Conservation (phyloP, 2,329 filamentous ascomycete species). For the Trichoderma atroviride region DNA sequence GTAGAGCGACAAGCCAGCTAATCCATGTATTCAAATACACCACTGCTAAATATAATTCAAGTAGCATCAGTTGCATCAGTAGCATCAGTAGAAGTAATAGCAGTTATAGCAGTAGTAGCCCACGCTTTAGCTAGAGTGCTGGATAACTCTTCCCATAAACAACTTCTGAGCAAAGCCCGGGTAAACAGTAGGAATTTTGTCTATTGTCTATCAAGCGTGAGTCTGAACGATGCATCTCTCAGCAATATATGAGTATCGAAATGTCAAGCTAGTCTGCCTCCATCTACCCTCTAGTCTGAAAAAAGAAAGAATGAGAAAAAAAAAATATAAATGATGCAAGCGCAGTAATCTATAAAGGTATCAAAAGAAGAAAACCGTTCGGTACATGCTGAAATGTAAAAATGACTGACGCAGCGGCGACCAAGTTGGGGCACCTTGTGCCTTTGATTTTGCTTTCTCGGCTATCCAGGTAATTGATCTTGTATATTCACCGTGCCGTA, state of each 20-base stretch:
- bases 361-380: conserved; percentile 28
- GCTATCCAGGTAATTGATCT: background rate
- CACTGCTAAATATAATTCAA: too few species aligned
- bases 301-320: background rate
- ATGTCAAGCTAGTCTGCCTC: conserved; percentile 10
- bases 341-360: conserved; percentile 28
- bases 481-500: background rate
- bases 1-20: too few species aligned
- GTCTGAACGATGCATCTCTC: background rate
- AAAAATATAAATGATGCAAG: conserved; percentile 2
- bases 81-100: too few species aligned
- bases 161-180: too few species aligned
- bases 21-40: too few species aligned
- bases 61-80: too few species aligned
- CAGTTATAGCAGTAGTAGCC: too few species aligned
- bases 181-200: background rate
- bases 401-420: conserved; percentile 25
- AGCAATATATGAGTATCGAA: background rate
- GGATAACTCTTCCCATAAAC: too few species aligned
- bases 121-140: too few species aligned
- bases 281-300: conserved; percentile 6
- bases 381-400: conserved; percentile 15
- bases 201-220: conserved; percentile 20
- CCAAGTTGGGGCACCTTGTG: conserved; percentile 21
- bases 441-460: conserved; percentile 21